Conservation (phyloP, 495 filamentous ascomycete species). For the Aspergillus avenaceus region DNA sequence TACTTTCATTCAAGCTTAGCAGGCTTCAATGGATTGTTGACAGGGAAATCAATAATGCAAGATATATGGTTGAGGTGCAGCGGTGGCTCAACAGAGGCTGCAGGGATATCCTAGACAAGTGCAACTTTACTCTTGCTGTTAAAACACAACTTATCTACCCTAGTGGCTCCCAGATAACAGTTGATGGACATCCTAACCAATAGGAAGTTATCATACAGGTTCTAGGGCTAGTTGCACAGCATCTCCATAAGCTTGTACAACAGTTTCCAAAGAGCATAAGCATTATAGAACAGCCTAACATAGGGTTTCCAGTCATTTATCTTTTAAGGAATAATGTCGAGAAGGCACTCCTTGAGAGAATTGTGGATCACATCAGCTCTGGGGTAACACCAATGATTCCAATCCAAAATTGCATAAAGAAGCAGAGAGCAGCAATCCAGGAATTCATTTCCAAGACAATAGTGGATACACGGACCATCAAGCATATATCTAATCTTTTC, state of each 20-base stretch:
- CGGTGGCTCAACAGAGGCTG: slow-evolving; percentile 36
- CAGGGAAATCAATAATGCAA: slow-evolving; percentile 7
- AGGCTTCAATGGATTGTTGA: slow-evolving; percentile 48
- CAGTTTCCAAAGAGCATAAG: slow-evolving; percentile 36
- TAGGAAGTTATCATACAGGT: slow-evolving; percentile 56
- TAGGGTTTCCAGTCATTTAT: slow-evolving; percentile 15
- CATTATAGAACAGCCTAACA: slow-evolving; percentile 14
- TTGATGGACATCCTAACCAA: slow-evolving; percentile 54
- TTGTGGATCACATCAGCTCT: slow-evolving; percentile 11
- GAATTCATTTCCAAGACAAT: slow-evolving; percentile 10
- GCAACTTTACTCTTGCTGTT: slow-evolving; percentile 57
- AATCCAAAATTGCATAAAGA: slow-evolving; percentile 10
- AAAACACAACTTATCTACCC: slow-evolving; percentile 66
- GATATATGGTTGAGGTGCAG: slow-evolving; percentile 24
- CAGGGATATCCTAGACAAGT: slow-evolving; percentile 60
- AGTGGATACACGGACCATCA: background rate
- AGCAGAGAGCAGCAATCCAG: slow-evolving; percentile 3
- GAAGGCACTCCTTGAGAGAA: slow-evolving; percentile 1
- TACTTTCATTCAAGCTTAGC: slow-evolving; percentile 65
- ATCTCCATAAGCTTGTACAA: slow-evolving; percentile 13
- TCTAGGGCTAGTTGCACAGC: slow-evolving; percentile 37
- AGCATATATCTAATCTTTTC: background rate
- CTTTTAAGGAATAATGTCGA: slow-evolving; percentile 20
- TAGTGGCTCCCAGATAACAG: slow-evolving; percentile 49
- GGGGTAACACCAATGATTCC: slow-evolving; percentile 5